Base-by-base conservation (phyloP, 1,284 basidiomycete species). In the Fomitopsis pinicola region DNA sequence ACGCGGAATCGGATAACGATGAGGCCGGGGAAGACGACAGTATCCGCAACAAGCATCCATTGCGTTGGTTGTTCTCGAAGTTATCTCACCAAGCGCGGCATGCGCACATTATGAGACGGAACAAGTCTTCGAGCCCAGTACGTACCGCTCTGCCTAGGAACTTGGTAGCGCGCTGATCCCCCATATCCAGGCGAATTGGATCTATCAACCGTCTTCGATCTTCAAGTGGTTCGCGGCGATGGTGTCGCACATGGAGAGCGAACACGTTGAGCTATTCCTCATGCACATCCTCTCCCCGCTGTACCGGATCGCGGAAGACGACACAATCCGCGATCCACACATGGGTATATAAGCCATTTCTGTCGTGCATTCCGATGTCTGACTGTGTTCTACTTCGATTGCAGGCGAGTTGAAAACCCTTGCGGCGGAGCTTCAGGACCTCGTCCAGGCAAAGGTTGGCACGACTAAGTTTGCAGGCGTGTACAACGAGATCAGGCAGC, bases 161-260 rank as follows among this genome's bases (percentile, higher is more conserved):
- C n/a, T 46, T n/a, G 48, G 36, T 26, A 9, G 42, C 44, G 40
- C 36, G 28, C 33, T 50, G 44, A 61, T 38, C 38, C 22, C 42
- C 30, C 19, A 55, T 56, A 33, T 14, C 2, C 64, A 86, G 80
- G 73, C 77, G 2, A 81, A 81, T 63, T 98, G 96, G 95, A 81
- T 85, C 5, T 83, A 90, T 22, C 91, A 94, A 64, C 90, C 94
- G 0, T 75, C 89, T 8, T 87, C 93, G 0, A 85, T 92, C 57
- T 75, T 98, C 52, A 88, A 92, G n/a, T 97, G 94, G 89, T 97
- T 98, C 69, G 96, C 95, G 1, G 95, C 95, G 0, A 94, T 97
- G 84, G 77, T 85, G 4, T 87, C 89, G 8, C 78, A 86, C 68
- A 85, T 98, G 78, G 82, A 87, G 1, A 67, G 78, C 1, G 64